These are phyloP conservation scores for Turritis glabra DNA, from an alignment of 345 rosid species.

Conservation along the genomic window DNA sequence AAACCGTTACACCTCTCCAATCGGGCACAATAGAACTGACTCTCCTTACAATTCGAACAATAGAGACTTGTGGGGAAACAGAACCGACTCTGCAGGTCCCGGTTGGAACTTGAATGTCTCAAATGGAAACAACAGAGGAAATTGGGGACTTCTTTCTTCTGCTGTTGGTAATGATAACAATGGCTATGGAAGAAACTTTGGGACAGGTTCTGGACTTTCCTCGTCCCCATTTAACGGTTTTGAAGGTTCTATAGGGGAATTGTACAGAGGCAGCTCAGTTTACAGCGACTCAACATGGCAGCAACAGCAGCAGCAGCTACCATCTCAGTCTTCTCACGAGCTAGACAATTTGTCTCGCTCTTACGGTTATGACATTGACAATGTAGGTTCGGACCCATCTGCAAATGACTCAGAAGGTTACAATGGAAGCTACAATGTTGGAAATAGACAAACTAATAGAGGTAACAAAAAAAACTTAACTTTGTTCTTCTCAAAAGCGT, in stretches of 20 bases:
- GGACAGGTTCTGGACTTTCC: slow-evolving; percentile 44
- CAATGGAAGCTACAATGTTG: slow-evolving; percentile 65
- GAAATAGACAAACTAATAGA: slow-evolving; percentile 79
- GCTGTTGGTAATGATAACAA: slow-evolving; percentile 38
- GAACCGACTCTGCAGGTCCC: slow-evolving; percentile 54
- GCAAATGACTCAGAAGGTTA: slow-evolving; percentile 64
- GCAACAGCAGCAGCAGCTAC: slow-evolving; percentile 30
- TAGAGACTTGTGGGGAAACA: slow-evolving; percentile 82
- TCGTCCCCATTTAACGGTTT: slow-evolving; percentile 51
- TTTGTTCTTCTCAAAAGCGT: neutral
- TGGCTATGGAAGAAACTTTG: slow-evolving; percentile 55
- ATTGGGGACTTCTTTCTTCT: slow-evolving; percentile 60
- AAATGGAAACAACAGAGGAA: slow-evolving; percentile 60
- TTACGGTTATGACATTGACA: slow-evolving; percentile 62
- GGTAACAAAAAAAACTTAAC: slow-evolving; percentile 44
- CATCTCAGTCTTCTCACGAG: slow-evolving; percentile 52
- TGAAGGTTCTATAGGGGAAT: slow-evolving; percentile 66
- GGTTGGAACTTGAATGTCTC: slow-evolving; percentile 59
- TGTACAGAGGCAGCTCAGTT: slow-evolving; percentile 59
- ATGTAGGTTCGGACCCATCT: slow-evolving; percentile 62
- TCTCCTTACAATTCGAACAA: slow-evolving; percentile 51
- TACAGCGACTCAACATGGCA: slow-evolving; percentile 83
- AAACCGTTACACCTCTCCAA: slow-evolving; percentile 66
- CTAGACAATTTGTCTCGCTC: slow-evolving; percentile 56
- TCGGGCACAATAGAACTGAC: slow-evolving; percentile 60